phyloP scores from a whole-genome alignment of 768 basidiomycete genomes.

The Tremella mesenterica region DNA sequence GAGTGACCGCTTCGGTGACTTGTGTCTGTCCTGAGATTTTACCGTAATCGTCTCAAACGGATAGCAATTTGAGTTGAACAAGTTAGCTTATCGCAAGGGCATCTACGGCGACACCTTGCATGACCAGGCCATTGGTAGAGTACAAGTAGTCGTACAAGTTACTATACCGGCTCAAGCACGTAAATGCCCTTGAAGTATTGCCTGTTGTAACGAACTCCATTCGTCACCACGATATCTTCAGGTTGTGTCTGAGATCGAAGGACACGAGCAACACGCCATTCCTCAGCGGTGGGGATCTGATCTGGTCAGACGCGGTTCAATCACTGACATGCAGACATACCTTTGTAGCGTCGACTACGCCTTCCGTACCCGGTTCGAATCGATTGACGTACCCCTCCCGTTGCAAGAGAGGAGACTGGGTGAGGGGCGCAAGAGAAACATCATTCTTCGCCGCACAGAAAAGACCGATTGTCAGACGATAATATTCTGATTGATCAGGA shows the following conservation, averaged over 20 bases:
- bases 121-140: too few relatives aligned
- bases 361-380: neutral
- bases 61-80: too few relatives aligned
- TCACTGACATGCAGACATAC: neutral
- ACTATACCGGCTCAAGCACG: neutral
- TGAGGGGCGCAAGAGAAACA: conserved; percentile 13
- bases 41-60: too few relatives aligned
- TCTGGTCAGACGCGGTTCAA: neutral
- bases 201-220: neutral
- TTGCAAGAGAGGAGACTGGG: conserved; percentile 24
- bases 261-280: conserved; percentile 4
- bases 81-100: too few relatives aligned
- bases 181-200: conserved; percentile 1
- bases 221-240: neutral
- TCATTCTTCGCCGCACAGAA: conserved; percentile 18
- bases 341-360: neutral
- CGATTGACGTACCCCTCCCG: conserved; percentile 4
- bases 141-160: too few relatives aligned
- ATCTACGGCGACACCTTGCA: too few relatives aligned
- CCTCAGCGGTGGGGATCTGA: conserved; percentile 6
- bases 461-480: conserved; percentile 17
- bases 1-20: too few relatives aligned
- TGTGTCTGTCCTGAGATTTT: too few relatives aligned
- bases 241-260: conserved; percentile 1
- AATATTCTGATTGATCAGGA: conserved; percentile 8